Percentiles rank a stretch among this genome's conserved stretches.
Evolutionary conservation across 257 asterid species (phyloP).

Genomic region (Solanum chaucha): DNA sequence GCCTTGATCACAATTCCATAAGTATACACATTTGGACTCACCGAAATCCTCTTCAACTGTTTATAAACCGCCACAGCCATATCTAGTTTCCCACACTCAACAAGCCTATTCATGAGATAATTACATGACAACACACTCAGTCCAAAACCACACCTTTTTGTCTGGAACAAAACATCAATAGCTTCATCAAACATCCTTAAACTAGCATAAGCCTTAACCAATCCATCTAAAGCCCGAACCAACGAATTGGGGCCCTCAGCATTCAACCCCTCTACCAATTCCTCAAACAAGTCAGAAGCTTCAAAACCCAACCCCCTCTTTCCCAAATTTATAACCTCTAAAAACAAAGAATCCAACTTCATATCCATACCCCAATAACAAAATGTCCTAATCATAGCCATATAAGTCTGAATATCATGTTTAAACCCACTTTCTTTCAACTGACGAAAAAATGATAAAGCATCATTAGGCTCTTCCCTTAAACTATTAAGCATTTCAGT

Average conservation of each 20-base stretch:
- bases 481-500: conserved; percentile 44
- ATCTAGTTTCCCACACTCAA: conserved; percentile 40
- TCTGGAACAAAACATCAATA: conserved; percentile 27
- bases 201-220: conserved; percentile 46
- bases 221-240: conserved; percentile 41
- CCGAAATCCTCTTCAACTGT: conserved; percentile 40
- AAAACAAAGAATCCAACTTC: conserved; percentile 42
- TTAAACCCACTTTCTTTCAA: conserved; percentile 37
- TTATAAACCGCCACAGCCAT: conserved; percentile 37
- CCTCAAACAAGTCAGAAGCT: conserved; percentile 50
- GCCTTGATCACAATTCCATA: conserved; percentile 70
- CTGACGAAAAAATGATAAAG: conserved; percentile 35
- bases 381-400: conserved; percentile 55
- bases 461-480: conserved; percentile 37
- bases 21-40: conserved; percentile 61
- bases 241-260: conserved; percentile 30
- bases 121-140: conserved; percentile 50
- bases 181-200: conserved; percentile 72
- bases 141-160: conserved; percentile 33
- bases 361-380: conserved; percentile 44
- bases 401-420: conserved; percentile 38
- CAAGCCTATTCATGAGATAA: conserved; percentile 52
- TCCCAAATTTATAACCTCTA: conserved; percentile 31
- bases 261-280: conserved; percentile 37
- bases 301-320: conserved; percentile 32